Base-by-base conservation (phyloP, 2,329 filamentous ascomycete genomes). In the Fusarium sp. region DNA sequence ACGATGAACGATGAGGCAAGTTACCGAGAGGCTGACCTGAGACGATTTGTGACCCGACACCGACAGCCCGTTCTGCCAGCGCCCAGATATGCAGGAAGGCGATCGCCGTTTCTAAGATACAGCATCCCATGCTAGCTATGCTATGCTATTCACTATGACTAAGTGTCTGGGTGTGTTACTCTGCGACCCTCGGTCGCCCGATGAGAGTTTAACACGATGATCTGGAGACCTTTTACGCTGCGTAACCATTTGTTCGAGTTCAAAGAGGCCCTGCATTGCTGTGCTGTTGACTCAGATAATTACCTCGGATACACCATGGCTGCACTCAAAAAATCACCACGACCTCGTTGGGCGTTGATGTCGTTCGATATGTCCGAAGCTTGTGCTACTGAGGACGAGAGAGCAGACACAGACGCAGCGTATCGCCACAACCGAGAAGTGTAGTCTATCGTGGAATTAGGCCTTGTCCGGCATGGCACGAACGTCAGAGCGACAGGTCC, bases 141-240 rank as follows among this genome's bases (percentile, higher is more conserved):
- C 28, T 49, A 32, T 47, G 25, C 23, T 25, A 19, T 42, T 54
- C 25, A 52, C 37, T 38, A 12, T 35, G 30, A 33, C 30, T 33
- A 50, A 19, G 23, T 37, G 40, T 30, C 30, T 43, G 9, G 40
- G 38, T 56, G 63, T 62, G 49, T 57, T 58, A 53, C 50, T 56
- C 53, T 32, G 47, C 60, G 25, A 37, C 38, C 59, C 43, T 67
- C 18, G 44, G 60, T 42, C 60, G 46, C 42, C 50, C 44, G 57
- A 57, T 60, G 50, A 66, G 47, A 57, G 57, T 46, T 50, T 40
- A 21, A 63, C 60, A 38, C 66, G 71, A 72, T 72, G 67, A 72
- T 69, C 59, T 72, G 54, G 71, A 74, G 71, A 74, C 67, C 66
- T 49, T 43, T 33, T n/a, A 43, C 33, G 63, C 40, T 69, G 67